phyloP scores from a whole-genome alignment of 2,329 filamentous ascomycete genomes.

The Xylariales sp. region DNA sequence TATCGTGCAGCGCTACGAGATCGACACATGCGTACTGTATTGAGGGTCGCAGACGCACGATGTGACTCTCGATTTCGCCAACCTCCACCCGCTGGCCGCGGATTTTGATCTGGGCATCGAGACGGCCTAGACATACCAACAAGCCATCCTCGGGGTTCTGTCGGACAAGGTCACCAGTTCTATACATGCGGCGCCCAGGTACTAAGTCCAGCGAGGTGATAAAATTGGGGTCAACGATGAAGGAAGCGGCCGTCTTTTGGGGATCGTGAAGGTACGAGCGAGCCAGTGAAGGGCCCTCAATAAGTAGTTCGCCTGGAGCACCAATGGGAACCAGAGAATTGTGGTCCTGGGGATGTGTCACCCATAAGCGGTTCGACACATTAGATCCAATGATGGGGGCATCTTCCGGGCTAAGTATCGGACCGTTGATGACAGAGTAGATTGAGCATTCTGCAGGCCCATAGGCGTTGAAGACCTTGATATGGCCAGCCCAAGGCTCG shows the following conservation, averaged over 20 bases:
- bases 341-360: slow-evolving; percentile 24
- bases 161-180: slow-evolving; percentile 34
- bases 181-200: slow-evolving; percentile 26
- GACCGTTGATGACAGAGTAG: slow-evolving; percentile 25
- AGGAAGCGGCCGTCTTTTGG: slow-evolving; percentile 35
- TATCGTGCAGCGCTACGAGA: neutral
- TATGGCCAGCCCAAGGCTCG: slow-evolving; percentile 27
- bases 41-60: neutral
- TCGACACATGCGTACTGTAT: neutral
- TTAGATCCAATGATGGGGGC: slow-evolving; percentile 29
- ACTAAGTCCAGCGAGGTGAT: slow-evolving; percentile 4
- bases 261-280: slow-evolving; percentile 35
- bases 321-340: slow-evolving; percentile 28
- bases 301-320: slow-evolving; percentile 33
- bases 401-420: slow-evolving; percentile 23
- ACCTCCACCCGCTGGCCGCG: slow-evolving; percentile 10
- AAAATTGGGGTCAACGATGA: slow-evolving; percentile 36
- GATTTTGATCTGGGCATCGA: slow-evolving; percentile 9
- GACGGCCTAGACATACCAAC: slow-evolving; percentile 18
- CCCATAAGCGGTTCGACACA: slow-evolving; percentile 29
- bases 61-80: slow-evolving; percentile 7
- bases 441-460: slow-evolving; percentile 33
- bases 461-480: slow-evolving; percentile 32
- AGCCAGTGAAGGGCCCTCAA: slow-evolving; percentile 30
- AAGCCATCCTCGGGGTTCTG: slow-evolving; percentile 25